Evolutionary conservation across 2,329 filamentous ascomycete species (phyloP), one percentile per base, ranked within the genome.

Genomic region (Aspergillus pseudotamarii): DNA sequence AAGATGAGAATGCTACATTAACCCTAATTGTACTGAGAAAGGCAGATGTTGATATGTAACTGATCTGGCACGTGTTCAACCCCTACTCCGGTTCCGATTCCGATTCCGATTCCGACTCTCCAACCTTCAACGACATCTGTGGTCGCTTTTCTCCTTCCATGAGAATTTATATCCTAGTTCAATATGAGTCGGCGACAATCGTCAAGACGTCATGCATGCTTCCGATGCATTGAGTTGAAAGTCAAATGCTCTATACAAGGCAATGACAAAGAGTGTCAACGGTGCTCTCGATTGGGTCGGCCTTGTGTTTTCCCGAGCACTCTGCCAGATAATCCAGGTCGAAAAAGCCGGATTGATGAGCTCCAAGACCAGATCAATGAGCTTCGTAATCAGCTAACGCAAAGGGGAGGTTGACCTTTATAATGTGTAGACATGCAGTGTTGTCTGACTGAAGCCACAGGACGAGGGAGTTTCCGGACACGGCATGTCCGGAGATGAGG

Each of bases 221-320:
- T 53, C 14, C 48, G 64, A 41, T 66, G 64, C 19, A 59, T 64
- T n/a, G 43, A 58, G 4, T 36, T 59, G 11, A 66, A 66, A 54
- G 62, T 64, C 11, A 64, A 58, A 45, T 66, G 64, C 28, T 26
- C 57, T 16, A 48, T 50, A n/a, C 32, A 46, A 3, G 57, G 16
- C 28, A 23, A 28, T 36, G 50, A 54, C 8, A 54, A 57, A 19
- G 41, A 41, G 19, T 66, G 64, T 45, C 51, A 62, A 10, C 62
- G 64, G n/a, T 66, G 64, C 54, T 50, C 32, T n/a, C 60, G 64
- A 23, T 64, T 21, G 59, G 59, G 53, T 58, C 62, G 34, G 14
- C 56, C 2, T 62, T 41, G 38, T 28, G 45, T 51, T 12, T 60
- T 63, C 34, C 62, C 62, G 8, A 56, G 60, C 4, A 26, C 14